A percentile compares a stretch with the other conserved stretches of the same genome.
phyloP scores from a whole-genome alignment of 2,329 filamentous ascomycete genomes.

The Dactylellina cionopaga region DNA sequence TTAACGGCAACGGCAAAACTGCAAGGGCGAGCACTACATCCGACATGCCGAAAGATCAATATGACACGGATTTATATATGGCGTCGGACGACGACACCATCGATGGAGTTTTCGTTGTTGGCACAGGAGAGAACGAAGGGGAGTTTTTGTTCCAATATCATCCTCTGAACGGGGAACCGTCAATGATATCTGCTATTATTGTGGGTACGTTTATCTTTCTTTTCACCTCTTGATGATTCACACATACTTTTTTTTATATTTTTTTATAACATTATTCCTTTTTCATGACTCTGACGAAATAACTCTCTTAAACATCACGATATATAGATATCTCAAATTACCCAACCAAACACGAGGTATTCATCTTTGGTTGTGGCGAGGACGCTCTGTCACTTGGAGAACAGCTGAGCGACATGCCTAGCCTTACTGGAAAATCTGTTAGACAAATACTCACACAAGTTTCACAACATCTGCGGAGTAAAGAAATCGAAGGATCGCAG shows the following conservation, averaged over 20 bases:
- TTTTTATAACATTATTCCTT: neutral
- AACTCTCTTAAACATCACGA: neutral
- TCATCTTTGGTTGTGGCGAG: constrained; percentile 47
- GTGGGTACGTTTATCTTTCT: constrained; percentile 11
- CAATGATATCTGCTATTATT: constrained; percentile 42
- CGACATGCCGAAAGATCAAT: constrained; percentile 45
- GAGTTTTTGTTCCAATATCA: constrained; percentile 49
- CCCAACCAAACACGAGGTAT: constrained; percentile 32
- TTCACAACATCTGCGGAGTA: constrained; percentile 29
- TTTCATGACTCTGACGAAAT: neutral
- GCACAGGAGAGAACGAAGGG: constrained; percentile 41
- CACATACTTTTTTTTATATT: too few relatives aligned
- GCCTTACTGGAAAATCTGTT: constrained; percentile 20
- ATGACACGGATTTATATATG: constrained; percentile 46
- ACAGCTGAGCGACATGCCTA: constrained; percentile 32
- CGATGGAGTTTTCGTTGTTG: constrained; percentile 42
- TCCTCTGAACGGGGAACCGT: constrained; percentile 37
- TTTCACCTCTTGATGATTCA: neutral
- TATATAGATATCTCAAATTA: constrained; percentile 26
- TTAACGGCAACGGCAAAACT: neutral
- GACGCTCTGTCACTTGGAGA: constrained; percentile 26
- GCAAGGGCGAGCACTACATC: neutral
- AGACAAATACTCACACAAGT: constrained; percentile 37
- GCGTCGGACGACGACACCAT: constrained; percentile 46
- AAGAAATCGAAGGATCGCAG: constrained; percentile 33